Conservation (phyloP, 2,329 filamentous ascomycete species). For the Aspergillus flavus region DNA sequence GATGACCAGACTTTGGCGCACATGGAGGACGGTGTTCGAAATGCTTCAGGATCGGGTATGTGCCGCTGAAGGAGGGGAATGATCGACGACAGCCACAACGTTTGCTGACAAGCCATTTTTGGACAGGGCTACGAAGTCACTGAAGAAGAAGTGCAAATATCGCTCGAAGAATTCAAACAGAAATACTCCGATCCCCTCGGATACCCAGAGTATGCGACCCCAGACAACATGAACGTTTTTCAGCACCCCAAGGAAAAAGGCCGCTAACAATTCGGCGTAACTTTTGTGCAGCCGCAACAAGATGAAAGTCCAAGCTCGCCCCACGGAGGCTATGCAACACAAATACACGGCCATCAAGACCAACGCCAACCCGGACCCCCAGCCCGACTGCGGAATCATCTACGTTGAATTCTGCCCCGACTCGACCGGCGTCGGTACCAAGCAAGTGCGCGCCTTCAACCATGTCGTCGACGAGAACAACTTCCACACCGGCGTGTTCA, state of each 20-base stretch:
- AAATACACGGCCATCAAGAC: constrained; percentile 76
- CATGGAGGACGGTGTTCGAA: constrained; percentile 90
- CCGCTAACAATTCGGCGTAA: not conserved
- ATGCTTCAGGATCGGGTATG: constrained; percentile 90
- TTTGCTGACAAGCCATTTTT: constrained; percentile 13
- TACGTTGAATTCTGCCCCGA: constrained; percentile 91
- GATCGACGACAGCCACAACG: not conserved
- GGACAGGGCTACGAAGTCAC: constrained; percentile 86
- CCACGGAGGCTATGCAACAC: constrained; percentile 78
- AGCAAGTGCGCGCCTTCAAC: constrained; percentile 88
- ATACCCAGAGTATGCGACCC: constrained; percentile 67
- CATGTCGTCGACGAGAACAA: constrained; percentile 76
- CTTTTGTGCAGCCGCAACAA: constrained; percentile 66
- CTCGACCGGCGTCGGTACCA: constrained; percentile 74
- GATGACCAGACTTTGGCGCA: constrained; percentile 80
- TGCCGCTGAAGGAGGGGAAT: constrained; percentile 6
- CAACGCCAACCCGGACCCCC: constrained; percentile 69
- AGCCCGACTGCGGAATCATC: constrained; percentile 79
- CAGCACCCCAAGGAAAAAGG: constrained; percentile 13
- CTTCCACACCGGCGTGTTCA: constrained; percentile 88
- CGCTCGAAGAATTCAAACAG: constrained; percentile 76
- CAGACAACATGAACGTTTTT: not conserved
- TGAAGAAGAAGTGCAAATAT: constrained; percentile 84
- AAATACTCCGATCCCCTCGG: constrained; percentile 75
- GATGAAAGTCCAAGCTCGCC: constrained; percentile 86